Base-by-base conservation (phyloP, 1,139 yeast genomes). In the Candida smagusa region DNA sequence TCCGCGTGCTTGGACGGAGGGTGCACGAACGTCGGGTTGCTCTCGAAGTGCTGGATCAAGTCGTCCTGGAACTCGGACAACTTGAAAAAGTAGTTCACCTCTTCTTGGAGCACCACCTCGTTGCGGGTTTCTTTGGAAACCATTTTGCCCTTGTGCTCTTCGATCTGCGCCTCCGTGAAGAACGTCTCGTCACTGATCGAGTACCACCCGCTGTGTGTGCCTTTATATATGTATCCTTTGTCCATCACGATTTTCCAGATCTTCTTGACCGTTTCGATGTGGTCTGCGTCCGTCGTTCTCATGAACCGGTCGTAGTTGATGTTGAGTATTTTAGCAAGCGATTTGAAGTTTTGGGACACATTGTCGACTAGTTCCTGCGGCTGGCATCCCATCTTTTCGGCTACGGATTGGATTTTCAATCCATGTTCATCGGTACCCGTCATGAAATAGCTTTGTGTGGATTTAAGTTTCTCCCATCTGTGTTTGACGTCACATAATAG, bases 381-480 rank as follows among this genome's bases (percentile, higher is more conserved):
- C 7, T 62, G 63, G 28, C 33, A 36, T 1, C 70, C 68, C 5
- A 68, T 67, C 13, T 72, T 74, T 40, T 73, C 76, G 2, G 82
- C 82, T 0, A 89, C 88, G 35, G 75, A 72, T 47, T 88, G 95
- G 28, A 92, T 90, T 65, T 92, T 92, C 44, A 89, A 65, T 0
- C 99, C 99, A 58, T 92, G 98, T 60, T 92, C 99, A 58, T 92
- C 99, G 0, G 97, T 90, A 1, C 99, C 99, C 0, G 98, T 92
- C 8, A 87, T 75, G 54, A 90, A 72, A 43, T 68, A 76, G 0
- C 86, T 62, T 2, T 56, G 52, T 0, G 47, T 49, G 0, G 75
- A 69, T 11, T 65, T 51, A 6, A 72, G 61, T 33, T 63, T 66
- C 33, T 76, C 77, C 96, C 96, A 90, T 45, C 96, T 68, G 44